phyloP scores from a whole-genome alignment of 1,284 basidiomycete genomes.

The Tilletia setariae region DNA sequence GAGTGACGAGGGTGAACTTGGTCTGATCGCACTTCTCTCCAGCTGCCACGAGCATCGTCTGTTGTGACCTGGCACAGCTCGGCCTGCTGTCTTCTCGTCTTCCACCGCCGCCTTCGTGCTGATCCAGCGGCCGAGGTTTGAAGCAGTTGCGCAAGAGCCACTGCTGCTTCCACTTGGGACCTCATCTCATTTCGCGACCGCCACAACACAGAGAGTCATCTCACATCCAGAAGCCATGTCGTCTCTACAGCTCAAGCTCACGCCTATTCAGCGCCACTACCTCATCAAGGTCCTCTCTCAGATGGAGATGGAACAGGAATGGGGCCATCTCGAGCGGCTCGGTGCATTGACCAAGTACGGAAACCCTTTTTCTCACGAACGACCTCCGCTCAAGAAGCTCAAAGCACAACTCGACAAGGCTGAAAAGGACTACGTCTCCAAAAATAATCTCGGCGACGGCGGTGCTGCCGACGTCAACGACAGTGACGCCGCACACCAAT shows the following conservation, averaged over 20 bases:
- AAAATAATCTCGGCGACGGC: constrained; percentile 30
- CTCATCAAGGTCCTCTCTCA: constrained; percentile 49
- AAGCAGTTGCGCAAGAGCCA: too few species aligned
- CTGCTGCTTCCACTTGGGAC: too few species aligned
- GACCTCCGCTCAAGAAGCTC: constrained; percentile 36
- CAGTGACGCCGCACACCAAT: not conserved
- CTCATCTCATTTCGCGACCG: too few species aligned
- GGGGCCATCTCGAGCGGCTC: constrained; percentile 40
- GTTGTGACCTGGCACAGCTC: too few species aligned
- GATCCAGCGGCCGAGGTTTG: too few species aligned
- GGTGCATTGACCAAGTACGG: constrained; percentile 48
- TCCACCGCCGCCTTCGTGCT: too few species aligned
- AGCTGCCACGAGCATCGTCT: too few species aligned
- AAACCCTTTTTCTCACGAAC: constrained; percentile 39
- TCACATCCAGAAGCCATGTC: not conserved
- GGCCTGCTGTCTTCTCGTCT: too few species aligned
- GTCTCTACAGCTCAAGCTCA: constrained; percentile 22
- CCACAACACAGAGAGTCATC: not conserved
- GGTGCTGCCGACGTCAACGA: constrained; percentile 20
- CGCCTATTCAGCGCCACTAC: constrained; percentile 49
- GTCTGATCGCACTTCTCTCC: too few species aligned
- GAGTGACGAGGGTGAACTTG: too few species aligned
- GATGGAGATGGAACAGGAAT: constrained; percentile 50
- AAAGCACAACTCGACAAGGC: constrained; percentile 27
- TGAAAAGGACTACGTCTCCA: constrained; percentile 9